A percentile compares a stretch with the other conserved stretches of the same genome.
phyloP scores from a whole-genome alignment of 1,139 yeast genomes.

The Saccharomyces hybrid region DNA sequence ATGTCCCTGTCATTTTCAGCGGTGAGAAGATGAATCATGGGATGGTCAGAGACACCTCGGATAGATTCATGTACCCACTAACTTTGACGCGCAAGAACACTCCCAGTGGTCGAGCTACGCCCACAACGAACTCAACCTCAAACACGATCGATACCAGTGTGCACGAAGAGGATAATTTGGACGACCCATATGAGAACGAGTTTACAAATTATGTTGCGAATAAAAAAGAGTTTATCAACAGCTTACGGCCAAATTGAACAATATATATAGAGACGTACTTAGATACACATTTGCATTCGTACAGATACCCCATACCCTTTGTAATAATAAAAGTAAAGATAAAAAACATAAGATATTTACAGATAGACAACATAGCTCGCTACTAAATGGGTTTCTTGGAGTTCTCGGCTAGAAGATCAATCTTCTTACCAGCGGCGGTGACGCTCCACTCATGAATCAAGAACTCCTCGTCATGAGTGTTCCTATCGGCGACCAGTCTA shows the following conservation, averaged over 20 bases:
- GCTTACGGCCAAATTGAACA: constrained; percentile 32
- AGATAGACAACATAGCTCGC: neutral
- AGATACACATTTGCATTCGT: neutral
- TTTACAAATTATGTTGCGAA: constrained; percentile 36
- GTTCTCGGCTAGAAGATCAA: constrained; percentile 49
- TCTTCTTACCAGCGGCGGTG: constrained; percentile 37
- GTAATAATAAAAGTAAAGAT: neutral
- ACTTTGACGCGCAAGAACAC: neutral
- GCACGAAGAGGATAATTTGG: constrained; percentile 14
- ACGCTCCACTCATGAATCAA: constrained; percentile 54
- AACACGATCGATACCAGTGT: neutral
- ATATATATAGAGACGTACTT: neutral
- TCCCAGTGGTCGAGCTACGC: too few species aligned
- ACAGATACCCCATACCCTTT: neutral
- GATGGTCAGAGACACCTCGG: neutral
- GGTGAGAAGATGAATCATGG: constrained; percentile 1
- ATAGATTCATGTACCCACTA: constrained; percentile 4
- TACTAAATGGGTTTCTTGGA: constrained; percentile 1
- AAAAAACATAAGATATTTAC: neutral
- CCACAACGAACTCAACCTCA: too few species aligned
- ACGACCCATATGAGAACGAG: constrained; percentile 38
- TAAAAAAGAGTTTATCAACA: constrained; percentile 34
- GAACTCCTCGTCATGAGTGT: constrained; percentile 49
- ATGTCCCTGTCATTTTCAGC: neutral
- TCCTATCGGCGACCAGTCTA: constrained; percentile 53